Percentiles rank a stretch among this genome's conserved stretches.
Evolutionary conservation across 2,329 filamentous ascomycete genomes (phyloP).

Genomic region (Alternaria tenuissima): DNA sequence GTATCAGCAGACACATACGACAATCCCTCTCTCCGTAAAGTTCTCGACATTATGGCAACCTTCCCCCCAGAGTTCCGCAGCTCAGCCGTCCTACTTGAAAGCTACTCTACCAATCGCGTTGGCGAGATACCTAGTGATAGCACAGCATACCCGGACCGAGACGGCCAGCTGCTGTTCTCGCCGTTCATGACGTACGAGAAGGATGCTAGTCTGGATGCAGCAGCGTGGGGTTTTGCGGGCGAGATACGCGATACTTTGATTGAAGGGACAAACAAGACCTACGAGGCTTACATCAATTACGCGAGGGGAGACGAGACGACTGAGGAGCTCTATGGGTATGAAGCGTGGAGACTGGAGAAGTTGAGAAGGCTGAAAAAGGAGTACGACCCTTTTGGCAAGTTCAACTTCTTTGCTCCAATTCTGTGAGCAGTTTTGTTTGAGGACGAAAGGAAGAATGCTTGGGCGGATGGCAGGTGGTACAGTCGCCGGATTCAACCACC

Average conservation of each 20-base stretch:
- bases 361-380: conserved; percentile 42
- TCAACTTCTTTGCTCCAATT: conserved; percentile 43
- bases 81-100: conserved; percentile 29
- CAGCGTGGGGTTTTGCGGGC: conserved; percentile 18
- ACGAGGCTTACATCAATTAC: conserved; percentile 47
- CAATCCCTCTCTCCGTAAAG: conserved; percentile 16
- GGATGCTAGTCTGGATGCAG: conserved; percentile 24
- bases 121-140: conserved; percentile 19
- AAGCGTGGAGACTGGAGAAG: conserved; percentile 44
- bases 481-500: neutral
- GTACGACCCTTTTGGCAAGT: conserved; percentile 44
- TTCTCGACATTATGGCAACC: conserved; percentile 23
- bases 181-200: conserved; percentile 25
- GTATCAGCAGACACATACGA: conserved; percentile 21
- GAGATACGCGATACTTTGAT: conserved; percentile 20
- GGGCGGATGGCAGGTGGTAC: neutral
- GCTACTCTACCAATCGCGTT: conserved; percentile 26
- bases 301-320: conserved; percentile 38
- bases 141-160: conserved; percentile 32
- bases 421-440: neutral
- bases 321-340: conserved; percentile 45
- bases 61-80: conserved; percentile 19
- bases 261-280: conserved; percentile 14
- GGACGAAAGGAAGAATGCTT: neutral
- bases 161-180: conserved; percentile 19